phyloP scores from a whole-genome alignment of 371 early-diverging fungal species.

The Polyrhizophydium stewartii region DNA sequence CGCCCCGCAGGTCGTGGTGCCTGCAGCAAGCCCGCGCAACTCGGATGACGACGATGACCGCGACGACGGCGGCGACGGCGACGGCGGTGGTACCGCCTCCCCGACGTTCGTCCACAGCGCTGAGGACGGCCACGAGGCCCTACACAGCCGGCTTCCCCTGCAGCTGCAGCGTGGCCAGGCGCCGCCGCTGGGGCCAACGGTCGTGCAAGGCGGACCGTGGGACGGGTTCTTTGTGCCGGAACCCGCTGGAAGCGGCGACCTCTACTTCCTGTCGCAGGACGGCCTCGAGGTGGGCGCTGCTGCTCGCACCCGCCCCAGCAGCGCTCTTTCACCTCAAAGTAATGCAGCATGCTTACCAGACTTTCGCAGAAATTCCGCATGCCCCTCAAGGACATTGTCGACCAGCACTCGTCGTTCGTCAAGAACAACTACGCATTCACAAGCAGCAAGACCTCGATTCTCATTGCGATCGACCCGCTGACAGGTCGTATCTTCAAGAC shows the following conservation, averaged over 20 bases:
- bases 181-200: not conserved
- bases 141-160: too few relatives aligned
- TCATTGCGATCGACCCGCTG: constrained; percentile 67
- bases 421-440: constrained; percentile 60
- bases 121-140: too few relatives aligned
- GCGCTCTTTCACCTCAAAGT: too few relatives aligned
- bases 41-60: too few relatives aligned
- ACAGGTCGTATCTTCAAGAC: constrained; percentile 57
- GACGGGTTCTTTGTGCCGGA: constrained; percentile 68
- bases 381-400: constrained; percentile 65
- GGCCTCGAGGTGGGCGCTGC: not conserved
- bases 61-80: too few relatives aligned
- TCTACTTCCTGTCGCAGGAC: constrained; percentile 43
- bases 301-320: not conserved
- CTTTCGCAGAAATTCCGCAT: constrained; percentile 61
- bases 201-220: not conserved
- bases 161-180: too few relatives aligned
- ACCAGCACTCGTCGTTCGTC: constrained; percentile 54
- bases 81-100: too few relatives aligned
- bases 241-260: constrained; percentile 66
- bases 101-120: too few relatives aligned
- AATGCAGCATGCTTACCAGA: not conserved
- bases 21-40: too few relatives aligned
- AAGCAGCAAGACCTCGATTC: constrained; percentile 59
- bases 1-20: too few relatives aligned